Conservation (phyloP, 192 early-diverging fungal genomes). For the Coemansia sp. region DNA sequence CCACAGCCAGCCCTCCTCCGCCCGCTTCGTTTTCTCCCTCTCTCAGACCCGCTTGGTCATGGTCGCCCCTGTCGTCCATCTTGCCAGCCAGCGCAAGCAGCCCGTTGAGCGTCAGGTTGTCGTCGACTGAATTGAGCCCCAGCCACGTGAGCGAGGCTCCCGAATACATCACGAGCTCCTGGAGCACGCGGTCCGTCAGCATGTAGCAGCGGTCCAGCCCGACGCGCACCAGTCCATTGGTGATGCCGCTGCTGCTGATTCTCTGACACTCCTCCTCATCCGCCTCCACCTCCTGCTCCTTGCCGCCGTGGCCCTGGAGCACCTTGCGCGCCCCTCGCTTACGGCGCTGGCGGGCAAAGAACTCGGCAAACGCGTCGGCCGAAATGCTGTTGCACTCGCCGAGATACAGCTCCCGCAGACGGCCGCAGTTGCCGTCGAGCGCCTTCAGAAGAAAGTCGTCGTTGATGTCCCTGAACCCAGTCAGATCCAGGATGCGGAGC, state of each 20-base stretch:
- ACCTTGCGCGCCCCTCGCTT: background rate
- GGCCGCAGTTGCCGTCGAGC: conserved; percentile 13
- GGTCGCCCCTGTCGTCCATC: conserved; percentile 7
- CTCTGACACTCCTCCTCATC: background rate
- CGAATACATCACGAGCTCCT: conserved; percentile 61
- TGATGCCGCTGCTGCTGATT: background rate
- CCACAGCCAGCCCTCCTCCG: conserved; percentile 8
- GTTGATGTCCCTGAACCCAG: conserved; percentile 40
- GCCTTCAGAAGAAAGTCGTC: conserved; percentile 29
- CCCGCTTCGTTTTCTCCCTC: background rate
- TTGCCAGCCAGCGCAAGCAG: conserved; percentile 57
- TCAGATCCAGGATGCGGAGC: conserved; percentile 32
- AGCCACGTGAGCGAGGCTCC: conserved; percentile 58
- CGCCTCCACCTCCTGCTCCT: background rate
- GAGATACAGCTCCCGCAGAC: conserved; percentile 36
- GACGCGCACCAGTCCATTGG: conserved; percentile 51
- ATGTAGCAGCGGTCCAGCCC: conserved; percentile 65
- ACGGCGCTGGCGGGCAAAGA: conserved; percentile 26
- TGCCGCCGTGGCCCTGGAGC: background rate
- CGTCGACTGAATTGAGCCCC: conserved; percentile 71
- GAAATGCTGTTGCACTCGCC: conserved; percentile 33
- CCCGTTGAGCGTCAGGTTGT: conserved; percentile 59
- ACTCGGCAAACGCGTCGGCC: conserved; percentile 23
- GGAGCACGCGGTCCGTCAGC: conserved; percentile 64
- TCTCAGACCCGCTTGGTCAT: background rate